Evolutionary conservation across 306 rosid genomes (phyloP).

Genomic region (Ceratonia siliqua): DNA sequence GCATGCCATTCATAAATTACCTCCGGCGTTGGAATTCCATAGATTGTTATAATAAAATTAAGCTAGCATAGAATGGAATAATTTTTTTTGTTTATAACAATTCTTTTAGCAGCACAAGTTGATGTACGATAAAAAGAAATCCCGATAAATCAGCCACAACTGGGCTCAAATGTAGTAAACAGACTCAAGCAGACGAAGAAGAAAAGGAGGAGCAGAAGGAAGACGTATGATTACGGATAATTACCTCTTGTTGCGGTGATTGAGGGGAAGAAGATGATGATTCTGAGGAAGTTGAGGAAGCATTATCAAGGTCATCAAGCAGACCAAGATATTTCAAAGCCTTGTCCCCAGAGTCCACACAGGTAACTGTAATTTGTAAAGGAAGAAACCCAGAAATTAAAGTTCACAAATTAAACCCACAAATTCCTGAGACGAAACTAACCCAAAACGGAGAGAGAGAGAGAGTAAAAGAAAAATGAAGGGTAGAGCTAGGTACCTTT

Average conservation of each 20-base stretch:
- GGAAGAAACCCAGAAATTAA: not conserved
- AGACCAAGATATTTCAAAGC: slow-evolving; percentile 86
- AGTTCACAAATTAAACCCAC: not conserved
- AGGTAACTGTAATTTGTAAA: slow-evolving; percentile 60
- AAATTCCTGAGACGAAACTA: not conserved
- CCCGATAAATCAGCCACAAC: too few relatives aligned
- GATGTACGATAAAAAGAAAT: not conserved
- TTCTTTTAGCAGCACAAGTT: not conserved
- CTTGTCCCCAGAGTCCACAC: slow-evolving; percentile 93
- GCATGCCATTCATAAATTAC: not conserved
- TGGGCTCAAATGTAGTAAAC: not conserved
- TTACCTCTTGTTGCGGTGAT: slow-evolving; percentile 45
- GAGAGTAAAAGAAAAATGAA: not conserved
- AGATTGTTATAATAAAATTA: not conserved
- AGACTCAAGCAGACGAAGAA: not conserved
- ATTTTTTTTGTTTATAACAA: not conserved
- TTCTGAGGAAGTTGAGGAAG: slow-evolving; percentile 49
- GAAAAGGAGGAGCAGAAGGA: not conserved
- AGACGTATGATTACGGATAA: too few relatives aligned
- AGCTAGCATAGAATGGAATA: not conserved
- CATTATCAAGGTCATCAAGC: slow-evolving; percentile 45
- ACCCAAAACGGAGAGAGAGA: not conserved
- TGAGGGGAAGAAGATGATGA: slow-evolving; percentile 34
- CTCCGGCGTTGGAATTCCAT: not conserved
- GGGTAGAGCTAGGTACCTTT: slow-evolving; percentile 46